Base-by-base conservation (phyloP, 345 rosid species). In the Triadica sebifera region DNA sequence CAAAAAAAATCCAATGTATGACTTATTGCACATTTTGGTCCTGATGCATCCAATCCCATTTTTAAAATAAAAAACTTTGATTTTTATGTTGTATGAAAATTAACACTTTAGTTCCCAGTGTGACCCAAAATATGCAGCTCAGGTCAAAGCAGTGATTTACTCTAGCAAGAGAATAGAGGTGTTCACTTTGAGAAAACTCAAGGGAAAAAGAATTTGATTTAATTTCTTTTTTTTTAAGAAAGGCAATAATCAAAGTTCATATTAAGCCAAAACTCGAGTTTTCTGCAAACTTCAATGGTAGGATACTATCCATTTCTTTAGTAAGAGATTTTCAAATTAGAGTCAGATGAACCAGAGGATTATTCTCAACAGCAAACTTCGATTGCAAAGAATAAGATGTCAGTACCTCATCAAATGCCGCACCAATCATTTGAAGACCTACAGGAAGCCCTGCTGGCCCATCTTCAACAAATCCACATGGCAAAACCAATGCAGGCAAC, bases 351-450 rank as follows among this genome's bases (percentile, higher is more conserved):
- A 19, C n/a, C 24, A 60, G 12, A 13, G 5, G 16, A 37, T 29
- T 49, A 19, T 61, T 51, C 29, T 25, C 4, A 34, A 49, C 49
- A 19, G 13, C 16, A 45, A 22, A 53, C 6, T 64, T 19, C 25
- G 45, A 52, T 29, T 12, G 8, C 41, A 66, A 51, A 67, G 4
- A 57, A 22, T 4, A 49, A 46, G 74, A 52, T 41, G 70, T 19
- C 17, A 50, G 68, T 77, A 94, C 97, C 97, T 94, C 96, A 76
- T 89, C 91, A 82, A 92, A 92, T 58, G 96, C 92, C 34, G 92
- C 83, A 78, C 98, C 96, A 55, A 92, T 89, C 89, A 94, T 90
- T 82, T 92, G 98, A 85, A 92, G 92, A 80, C 97, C 97, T 79
- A 94, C 91, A 4, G 98, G 98, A 82, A 94, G 89, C 34, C 90